Evolutionary conservation across 2,329 filamentous ascomycete genomes (phyloP).

Genomic region (Venturia effusa): DNA sequence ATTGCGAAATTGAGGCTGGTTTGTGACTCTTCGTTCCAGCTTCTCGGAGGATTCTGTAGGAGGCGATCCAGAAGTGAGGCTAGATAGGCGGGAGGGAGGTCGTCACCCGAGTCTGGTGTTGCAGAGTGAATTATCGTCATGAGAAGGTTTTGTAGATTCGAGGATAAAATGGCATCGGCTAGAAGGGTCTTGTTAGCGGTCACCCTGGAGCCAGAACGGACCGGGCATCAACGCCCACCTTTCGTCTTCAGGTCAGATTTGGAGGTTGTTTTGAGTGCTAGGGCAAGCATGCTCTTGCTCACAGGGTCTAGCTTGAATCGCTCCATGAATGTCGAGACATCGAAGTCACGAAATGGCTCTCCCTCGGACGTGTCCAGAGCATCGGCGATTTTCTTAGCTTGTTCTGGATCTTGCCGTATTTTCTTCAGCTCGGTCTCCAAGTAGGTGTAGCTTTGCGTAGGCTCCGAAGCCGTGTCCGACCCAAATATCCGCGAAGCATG

Average conservation of each 20-base stretch:
- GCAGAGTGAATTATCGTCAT: slow-evolving; percentile 57
- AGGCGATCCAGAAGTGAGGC: slow-evolving; percentile 76
- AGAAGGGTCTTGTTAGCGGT: slow-evolving; percentile 13
- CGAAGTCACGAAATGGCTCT: slow-evolving; percentile 91
- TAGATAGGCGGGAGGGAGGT: slow-evolving; percentile 59
- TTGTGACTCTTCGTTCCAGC: slow-evolving; percentile 67
- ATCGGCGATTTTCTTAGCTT: slow-evolving; percentile 85
- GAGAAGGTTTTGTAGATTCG: slow-evolving; percentile 67
- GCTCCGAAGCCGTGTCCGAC: slow-evolving; percentile 57
- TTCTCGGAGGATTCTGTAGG: slow-evolving; percentile 75
- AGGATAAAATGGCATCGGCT: slow-evolving; percentile 86
- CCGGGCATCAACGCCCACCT: slow-evolving; percentile 44
- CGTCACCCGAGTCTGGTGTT: slow-evolving; percentile 46
- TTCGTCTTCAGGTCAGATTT: slow-evolving; percentile 79
- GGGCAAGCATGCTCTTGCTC: slow-evolving; percentile 74
- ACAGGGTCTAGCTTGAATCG: slow-evolving; percentile 90
- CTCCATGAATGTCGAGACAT: slow-evolving; percentile 88
- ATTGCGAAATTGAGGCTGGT: slow-evolving; percentile 57
- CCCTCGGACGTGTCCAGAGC: slow-evolving; percentile 83
- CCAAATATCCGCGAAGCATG: slow-evolving; percentile 90
- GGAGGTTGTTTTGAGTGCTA: slow-evolving; percentile 77
- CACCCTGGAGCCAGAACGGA: neutral
- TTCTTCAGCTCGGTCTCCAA: slow-evolving; percentile 78
- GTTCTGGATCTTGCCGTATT: slow-evolving; percentile 66
- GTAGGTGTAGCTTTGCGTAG: slow-evolving; percentile 73